Evolutionary conservation across 2,329 filamentous ascomycete species (phyloP), one percentile per base, ranked within the genome.

Genomic region (Alternaria metachromatica): DNA sequence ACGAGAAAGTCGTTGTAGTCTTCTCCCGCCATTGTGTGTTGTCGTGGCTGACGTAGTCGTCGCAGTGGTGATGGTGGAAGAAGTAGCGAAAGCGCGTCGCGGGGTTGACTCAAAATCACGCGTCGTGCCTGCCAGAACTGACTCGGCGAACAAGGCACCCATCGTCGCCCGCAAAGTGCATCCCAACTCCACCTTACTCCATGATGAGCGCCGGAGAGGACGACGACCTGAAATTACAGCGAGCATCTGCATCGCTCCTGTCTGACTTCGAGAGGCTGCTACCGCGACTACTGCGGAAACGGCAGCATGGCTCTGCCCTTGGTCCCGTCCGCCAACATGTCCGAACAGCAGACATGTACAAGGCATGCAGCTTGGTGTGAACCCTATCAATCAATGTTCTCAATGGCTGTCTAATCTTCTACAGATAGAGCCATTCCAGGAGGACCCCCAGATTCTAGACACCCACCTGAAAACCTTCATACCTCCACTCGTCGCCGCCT

Each of bases 391-490:
- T 46, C n/a, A 11, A 15, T 7, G 10, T 13, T 33, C n/a, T 3
- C 20, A 18, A n/a, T 30, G 43, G 15, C 58, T 68, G 25, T 67
- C 61, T 58, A 33, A 46, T 23, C 4, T 8, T 12, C 4, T 1
- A 10, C 56, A 83, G 80, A 88, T 99, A 54, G 94, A 97, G 71
- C 89, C 92, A 2, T 99, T 98, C 72, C 95, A 98, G 84, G 94
- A 97, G 83, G 90, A 96, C 69, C 96, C 96, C 18, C 96, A 99
- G 78, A 86, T 98, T 43, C 87, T 99, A 25, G 96, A 99, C 80
- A 88, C 93, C 10, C 88, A 95, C 78, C 85, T 99, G 45, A 89
- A 91, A 55, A 86, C 82, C 67, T 89, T 96, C 80, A 84, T 98
- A 54, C 90, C 92, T 23, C 83, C 87, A 44, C 84, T 98, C 37